Base-by-base conservation (phyloP, 202 grass and related monocot genomes). In the Musa balbisiana region DNA sequence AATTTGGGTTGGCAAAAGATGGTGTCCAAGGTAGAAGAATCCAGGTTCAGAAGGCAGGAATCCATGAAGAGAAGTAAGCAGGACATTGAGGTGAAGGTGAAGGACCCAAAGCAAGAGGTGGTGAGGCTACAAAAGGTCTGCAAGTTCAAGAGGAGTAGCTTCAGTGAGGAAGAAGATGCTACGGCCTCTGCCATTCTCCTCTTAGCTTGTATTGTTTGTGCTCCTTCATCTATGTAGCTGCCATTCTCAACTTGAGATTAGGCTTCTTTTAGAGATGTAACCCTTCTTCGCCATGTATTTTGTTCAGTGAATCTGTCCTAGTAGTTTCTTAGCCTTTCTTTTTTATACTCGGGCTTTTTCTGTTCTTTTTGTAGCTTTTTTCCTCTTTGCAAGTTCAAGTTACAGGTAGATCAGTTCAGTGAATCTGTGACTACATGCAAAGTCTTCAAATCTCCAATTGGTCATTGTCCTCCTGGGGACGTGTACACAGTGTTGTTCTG, bases 131-230 rank as follows among this genome's bases (percentile, higher is more conserved):
- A 82, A 24, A 97, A 86, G 79, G 84, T 86, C 17, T 93, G 88
- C 84, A 86, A 89, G 82, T 97, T 97, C 86, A 97, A 97, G 86
- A 89, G 88, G 69, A 90, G 78, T 83, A 83, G 88, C 83, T 97
- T 90, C 82, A 92, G 79, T 68, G 82, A 93, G 68, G 93, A 97
- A 77, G 86, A 91, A 0, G 84, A 89, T 77, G 93, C 67, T 16
- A 82, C 84, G 3, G 79, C 88, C 54, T 91, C 88, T 77, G 93
- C 90, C 53, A 91, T 97, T 65, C 86, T 97, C 6, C 78, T 97
- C 53, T 76, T 93, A 71, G 93, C 88, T 51, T 93, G 90, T 63
- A 77, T 97, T 85, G 90, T 91, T 53, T 97, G 83, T 80, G 51
- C 80, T 27, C 80, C 90, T 33, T 77, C 79, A 15, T 73, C 52